A percentile compares a stretch with the other conserved stretches of the same genome.
Conservation (phyloP, 768 basidiomycete species). For the Hypsizygus marmoreus region DNA sequence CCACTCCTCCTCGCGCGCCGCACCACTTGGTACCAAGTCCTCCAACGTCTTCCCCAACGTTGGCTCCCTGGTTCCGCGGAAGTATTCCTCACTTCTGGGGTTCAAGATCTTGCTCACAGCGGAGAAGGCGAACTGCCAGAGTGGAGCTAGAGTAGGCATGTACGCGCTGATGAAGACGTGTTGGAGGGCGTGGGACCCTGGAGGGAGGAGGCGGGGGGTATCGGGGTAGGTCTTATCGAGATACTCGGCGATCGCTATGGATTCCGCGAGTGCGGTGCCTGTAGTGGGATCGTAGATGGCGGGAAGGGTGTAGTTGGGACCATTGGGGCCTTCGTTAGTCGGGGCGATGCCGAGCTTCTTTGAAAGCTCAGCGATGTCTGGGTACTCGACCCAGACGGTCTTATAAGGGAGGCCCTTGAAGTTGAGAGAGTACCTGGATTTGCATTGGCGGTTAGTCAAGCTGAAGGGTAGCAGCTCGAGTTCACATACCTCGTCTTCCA, state of each 20-base stretch:
- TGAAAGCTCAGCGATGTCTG: conserved; percentile 32
- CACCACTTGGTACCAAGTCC: conserved; percentile 25
- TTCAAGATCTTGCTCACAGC: conserved; percentile 23
- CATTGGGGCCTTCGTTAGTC: conserved; percentile 24
- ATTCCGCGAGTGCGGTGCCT: conserved; percentile 30
- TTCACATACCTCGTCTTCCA: conserved; percentile 50
- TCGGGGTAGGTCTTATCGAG: conserved; percentile 39
- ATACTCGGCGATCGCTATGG: conserved; percentile 38
- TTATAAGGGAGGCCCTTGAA: conserved; percentile 32
- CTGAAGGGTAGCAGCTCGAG: neutral
- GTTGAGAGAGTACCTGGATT: conserved; percentile 17
- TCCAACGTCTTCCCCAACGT: conserved; percentile 30
- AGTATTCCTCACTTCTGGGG: conserved; percentile 32
- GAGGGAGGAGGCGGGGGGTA: conserved; percentile 30
- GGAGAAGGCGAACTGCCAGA: conserved; percentile 19
- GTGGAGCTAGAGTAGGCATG: neutral
- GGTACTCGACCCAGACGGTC: conserved; percentile 38
- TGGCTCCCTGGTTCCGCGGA: conserved; percentile 28
- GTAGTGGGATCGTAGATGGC: conserved; percentile 37
- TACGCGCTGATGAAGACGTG: conserved; percentile 10
- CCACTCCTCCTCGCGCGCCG: conserved; percentile 28
- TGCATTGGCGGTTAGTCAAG: neutral
- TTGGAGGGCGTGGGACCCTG: conserved; percentile 19
- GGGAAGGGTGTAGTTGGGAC: conserved; percentile 35
- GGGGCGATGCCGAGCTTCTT: conserved; percentile 30